phyloP scores from a whole-genome alignment of 768 basidiomycete genomes.

The Termitomyces sp. region DNA sequence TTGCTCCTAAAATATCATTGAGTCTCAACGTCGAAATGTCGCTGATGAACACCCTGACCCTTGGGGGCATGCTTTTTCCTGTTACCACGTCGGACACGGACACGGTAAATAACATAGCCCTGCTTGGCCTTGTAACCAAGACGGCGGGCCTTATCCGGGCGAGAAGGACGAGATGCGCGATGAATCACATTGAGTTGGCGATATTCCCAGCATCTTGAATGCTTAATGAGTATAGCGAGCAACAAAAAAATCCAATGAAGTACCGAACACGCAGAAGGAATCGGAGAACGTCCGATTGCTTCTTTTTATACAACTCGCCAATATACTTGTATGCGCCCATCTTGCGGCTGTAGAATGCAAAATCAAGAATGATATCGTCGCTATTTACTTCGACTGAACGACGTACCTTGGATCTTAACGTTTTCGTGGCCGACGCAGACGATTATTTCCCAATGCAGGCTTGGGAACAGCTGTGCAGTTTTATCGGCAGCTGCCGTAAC shows the following conservation, averaged over 20 bases:
- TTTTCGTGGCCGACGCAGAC: slow-evolving; percentile 26
- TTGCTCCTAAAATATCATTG: slow-evolving; percentile 61
- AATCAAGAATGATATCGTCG: not conserved
- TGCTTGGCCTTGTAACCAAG: slow-evolving; percentile 99
- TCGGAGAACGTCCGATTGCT: slow-evolving; percentile 94
- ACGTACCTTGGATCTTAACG: slow-evolving; percentile 35
- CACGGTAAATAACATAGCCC: slow-evolving; percentile 96
- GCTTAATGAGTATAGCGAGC: not conserved
- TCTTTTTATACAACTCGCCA: slow-evolving; percentile 97
- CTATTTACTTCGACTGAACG: not conserved
- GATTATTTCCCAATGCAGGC: slow-evolving; percentile 18
- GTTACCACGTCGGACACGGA: slow-evolving; percentile 97
- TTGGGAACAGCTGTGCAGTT: slow-evolving; percentile 33
- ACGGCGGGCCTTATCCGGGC: slow-evolving; percentile 98
- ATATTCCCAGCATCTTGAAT: slow-evolving; percentile 90
- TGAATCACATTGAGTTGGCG: slow-evolving; percentile 98
- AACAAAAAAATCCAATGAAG: slow-evolving; percentile 17
- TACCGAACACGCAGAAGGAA: slow-evolving; percentile 97
- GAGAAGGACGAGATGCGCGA: slow-evolving; percentile 95
- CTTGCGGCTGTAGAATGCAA: slow-evolving; percentile 35
- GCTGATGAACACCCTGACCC: slow-evolving; percentile 46
- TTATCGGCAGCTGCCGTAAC: slow-evolving; percentile 27
- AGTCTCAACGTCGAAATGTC: not conserved
- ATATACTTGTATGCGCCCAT: slow-evolving; percentile 98
- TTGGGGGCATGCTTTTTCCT: slow-evolving; percentile 98